Evolutionary conservation across 2,329 filamentous ascomycete species (phyloP).

Genomic region (Phialemonium atrogriseum): DNA sequence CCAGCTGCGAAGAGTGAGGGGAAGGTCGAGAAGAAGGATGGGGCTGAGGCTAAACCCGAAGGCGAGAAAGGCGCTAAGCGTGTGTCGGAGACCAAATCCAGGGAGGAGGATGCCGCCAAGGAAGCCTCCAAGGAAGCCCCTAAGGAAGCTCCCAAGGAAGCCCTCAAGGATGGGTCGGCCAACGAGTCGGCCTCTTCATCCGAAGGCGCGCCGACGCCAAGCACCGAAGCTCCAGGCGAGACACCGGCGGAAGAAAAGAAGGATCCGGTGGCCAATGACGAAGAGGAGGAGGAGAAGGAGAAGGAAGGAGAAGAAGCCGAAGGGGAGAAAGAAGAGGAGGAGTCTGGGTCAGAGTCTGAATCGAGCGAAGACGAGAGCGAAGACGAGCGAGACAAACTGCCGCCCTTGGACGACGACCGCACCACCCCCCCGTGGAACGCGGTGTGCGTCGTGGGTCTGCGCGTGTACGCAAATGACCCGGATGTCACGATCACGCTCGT

Average conservation of each 20-base stretch:
- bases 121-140: neutral
- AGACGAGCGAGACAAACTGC: too few relatives aligned
- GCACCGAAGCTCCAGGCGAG: neutral
- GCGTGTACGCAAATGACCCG: slow-evolving; percentile 28
- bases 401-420: too few relatives aligned
- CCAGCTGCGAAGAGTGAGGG: slow-evolving; percentile 1
- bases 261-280: slow-evolving; percentile 7
- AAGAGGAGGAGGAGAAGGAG: slow-evolving; percentile 14
- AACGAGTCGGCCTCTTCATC: neutral
- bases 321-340: slow-evolving; percentile 12
- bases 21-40: neutral
- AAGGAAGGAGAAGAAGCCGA: slow-evolving; percentile 10
- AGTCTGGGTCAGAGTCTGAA: too few relatives aligned
- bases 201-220: neutral
- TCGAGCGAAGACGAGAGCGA: slow-evolving; percentile 10
- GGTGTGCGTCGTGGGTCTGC: slow-evolving; percentile 30
- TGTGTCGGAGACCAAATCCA: neutral
- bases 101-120: neutral
- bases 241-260: slow-evolving; percentile 10
- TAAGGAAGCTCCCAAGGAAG: neutral
- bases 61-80: slow-evolving; percentile 6
- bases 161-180: neutral
- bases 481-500: slow-evolving; percentile 25
- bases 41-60: neutral
- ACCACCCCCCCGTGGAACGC: slow-evolving; percentile 30